Base-by-base conservation (phyloP, 2,329 filamentous ascomycete genomes). In the Paecilomyces niveus region DNA sequence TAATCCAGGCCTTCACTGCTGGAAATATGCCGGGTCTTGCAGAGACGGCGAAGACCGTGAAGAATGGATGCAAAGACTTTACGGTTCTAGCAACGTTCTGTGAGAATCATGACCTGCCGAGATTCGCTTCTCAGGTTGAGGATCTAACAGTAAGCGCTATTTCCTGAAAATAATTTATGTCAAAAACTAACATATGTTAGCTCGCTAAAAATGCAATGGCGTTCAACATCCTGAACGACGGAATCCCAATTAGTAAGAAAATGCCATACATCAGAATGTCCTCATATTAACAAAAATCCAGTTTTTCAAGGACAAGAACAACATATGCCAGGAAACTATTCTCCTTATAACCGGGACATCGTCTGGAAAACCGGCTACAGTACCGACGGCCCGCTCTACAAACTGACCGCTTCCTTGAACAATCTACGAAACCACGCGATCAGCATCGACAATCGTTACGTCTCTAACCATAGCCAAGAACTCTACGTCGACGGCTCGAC, bases 271-370 rank as follows among this genome's bases (percentile, higher is more conserved):
- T 9, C 35, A 45, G 2, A 45, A 18, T 18, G 11, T 3, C 35
- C 35, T 45, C 8, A 18, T 45, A 45, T 18, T 45, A 45, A 45
- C 35, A 45, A 45, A 7, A 45, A n/a, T 45, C 1, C 81, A 78
- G 65, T 87, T 35, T 88, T 87, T 69, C 79, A 86, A 64, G 85
- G 85, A 33, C 83, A 85, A 59, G 86, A 88, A 70, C 85, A 88
- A 65, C 82, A 81, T 57, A 83, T 80, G 66, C 66, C 74, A 1
- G 80, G 80, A 26, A 75, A 75, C 18, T 74, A 68, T 35, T 68
- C 67, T 35, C 82, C 82, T 3, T 73, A 76, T 0, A 77, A 76
- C 52, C 81, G 83, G 29, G 81, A 84, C 64, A 80, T 83, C 5
- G 70, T 85, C 49, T 86, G 84, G 84, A 69, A 74, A 33, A 79